A percentile compares a stretch with the other conserved stretches of the same genome.
phyloP scores from a whole-genome alignment of 371 early-diverging fungal genomes.

The Apophysomyces sp. region DNA sequence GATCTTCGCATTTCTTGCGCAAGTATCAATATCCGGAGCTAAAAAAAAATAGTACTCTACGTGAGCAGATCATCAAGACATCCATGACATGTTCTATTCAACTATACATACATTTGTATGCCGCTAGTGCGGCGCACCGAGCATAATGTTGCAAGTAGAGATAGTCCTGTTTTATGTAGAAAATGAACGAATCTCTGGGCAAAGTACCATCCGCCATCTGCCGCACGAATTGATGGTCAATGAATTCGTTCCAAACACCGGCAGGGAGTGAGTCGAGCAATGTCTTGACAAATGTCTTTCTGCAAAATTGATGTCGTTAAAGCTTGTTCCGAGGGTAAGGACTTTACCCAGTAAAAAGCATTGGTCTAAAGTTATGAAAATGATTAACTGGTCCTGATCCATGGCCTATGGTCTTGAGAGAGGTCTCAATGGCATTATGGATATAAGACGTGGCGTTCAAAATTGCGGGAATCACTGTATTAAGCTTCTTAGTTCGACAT shows the following conservation, averaged over 20 bases:
- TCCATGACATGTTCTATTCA: conserved; percentile 7
- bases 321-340: background rate
- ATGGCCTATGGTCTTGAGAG: conserved; percentile 47
- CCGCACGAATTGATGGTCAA: conserved; percentile 74
- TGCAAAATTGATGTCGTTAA: conserved; percentile 8
- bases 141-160: conserved; percentile 81
- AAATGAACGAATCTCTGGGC: conserved; percentile 63
- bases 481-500: background rate
- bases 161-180: conserved; percentile 84
- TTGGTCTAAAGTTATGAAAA: conserved; percentile 50
- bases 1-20: conserved; percentile 51
- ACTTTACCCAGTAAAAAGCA: conserved; percentile 50
- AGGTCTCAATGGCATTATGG: conserved; percentile 58
- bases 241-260: conserved; percentile 68
- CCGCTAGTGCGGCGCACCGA: conserved; percentile 72
- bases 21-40: conserved; percentile 35
- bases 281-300: conserved; percentile 52
- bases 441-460: conserved; percentile 53
- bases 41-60: background rate
- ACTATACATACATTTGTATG: conserved; percentile 65
- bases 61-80: too few relatives aligned
- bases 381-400: conserved; percentile 83
- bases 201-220: conserved; percentile 76
- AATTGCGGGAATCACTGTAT: conserved; percentile 47
- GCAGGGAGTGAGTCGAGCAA: conserved; percentile 35